Evolutionary conservation across 2,329 filamentous ascomycete species (phyloP).

Genomic region (Rachicladosporium sp.): DNA sequence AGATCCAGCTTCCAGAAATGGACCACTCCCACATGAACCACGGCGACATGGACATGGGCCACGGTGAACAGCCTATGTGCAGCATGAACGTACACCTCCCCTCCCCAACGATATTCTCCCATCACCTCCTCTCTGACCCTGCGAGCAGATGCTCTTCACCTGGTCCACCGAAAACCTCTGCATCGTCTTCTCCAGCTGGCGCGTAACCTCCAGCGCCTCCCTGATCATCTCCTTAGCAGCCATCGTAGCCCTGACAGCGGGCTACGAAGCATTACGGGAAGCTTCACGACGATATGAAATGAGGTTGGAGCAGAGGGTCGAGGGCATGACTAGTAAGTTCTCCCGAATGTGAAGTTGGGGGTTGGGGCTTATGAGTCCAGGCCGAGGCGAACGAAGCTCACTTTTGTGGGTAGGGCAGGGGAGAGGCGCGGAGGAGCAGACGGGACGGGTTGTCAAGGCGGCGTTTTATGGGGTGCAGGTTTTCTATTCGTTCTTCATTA

Average conservation of each 20-base stretch:
- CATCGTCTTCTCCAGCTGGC: constrained; percentile 91
- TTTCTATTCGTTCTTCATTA: constrained; percentile 98
- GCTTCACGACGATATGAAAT: constrained; percentile 64
- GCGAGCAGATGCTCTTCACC: constrained; percentile 82
- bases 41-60: constrained; percentile 43
- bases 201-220: constrained; percentile 59
- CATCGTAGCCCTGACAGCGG: constrained; percentile 73
- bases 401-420: constrained; percentile 60
- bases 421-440: constrained; percentile 45
- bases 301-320: constrained; percentile 38
- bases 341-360: background rate
- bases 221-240: constrained; percentile 73
- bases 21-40: constrained; percentile 46
- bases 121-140: constrained; percentile 44
- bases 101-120: background rate
- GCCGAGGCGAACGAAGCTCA: constrained; percentile 47
- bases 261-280: constrained; percentile 81
- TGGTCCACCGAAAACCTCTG: constrained; percentile 91
- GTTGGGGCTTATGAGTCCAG: constrained; percentile 4
- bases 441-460: constrained; percentile 67
- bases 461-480: constrained; percentile 82
- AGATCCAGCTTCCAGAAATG: constrained; percentile 22
- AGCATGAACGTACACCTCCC: constrained; percentile 68
- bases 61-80: constrained; percentile 47
- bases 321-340: constrained; percentile 25